Evolutionary conservation across 2,329 filamentous ascomycete genomes (phyloP).

Genomic region (Escovopsis sp.): DNA sequence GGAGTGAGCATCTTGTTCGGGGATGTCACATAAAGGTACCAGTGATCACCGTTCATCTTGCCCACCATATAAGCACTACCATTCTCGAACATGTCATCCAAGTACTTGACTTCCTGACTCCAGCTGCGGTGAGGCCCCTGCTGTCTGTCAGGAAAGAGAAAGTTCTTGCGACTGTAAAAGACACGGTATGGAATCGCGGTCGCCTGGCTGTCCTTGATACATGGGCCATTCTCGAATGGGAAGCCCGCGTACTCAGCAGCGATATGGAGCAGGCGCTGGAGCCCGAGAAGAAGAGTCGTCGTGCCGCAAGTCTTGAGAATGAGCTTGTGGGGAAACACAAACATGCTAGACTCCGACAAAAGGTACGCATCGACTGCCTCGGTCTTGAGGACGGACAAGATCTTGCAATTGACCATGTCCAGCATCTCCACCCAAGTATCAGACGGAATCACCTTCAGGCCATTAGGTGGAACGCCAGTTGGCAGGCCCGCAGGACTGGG

Average conservation of each 20-base stretch:
- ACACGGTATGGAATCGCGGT: constrained; percentile 86
- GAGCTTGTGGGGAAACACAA: constrained; percentile 98
- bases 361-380: constrained; percentile 94
- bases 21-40: constrained; percentile 94
- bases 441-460: constrained; percentile 71
- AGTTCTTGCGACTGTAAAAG: constrained; percentile 99
- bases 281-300: constrained; percentile 77
- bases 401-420: constrained; percentile 96
- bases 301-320: constrained; percentile 98
- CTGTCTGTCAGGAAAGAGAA: constrained; percentile 88
- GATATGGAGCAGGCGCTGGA: constrained; percentile 85
- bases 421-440: constrained; percentile 94
- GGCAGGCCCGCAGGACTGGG: constrained; percentile 62
- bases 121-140: constrained; percentile 91
- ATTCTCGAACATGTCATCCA: constrained; percentile 81
- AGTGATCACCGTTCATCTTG: constrained; percentile 99
- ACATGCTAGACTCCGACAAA: constrained; percentile 98
- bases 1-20: constrained; percentile 69
- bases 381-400: constrained; percentile 84
- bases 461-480: constrained; percentile 52
- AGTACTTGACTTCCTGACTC: constrained; percentile 85
- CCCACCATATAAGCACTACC: constrained; percentile 99
- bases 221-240: constrained; percentile 57
- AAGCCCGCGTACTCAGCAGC: constrained; percentile 83
- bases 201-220: constrained; percentile 51